phyloP scores from a whole-genome alignment of 805 yeast genomes.

The Groenewaldozyma tartarivorans region DNA sequence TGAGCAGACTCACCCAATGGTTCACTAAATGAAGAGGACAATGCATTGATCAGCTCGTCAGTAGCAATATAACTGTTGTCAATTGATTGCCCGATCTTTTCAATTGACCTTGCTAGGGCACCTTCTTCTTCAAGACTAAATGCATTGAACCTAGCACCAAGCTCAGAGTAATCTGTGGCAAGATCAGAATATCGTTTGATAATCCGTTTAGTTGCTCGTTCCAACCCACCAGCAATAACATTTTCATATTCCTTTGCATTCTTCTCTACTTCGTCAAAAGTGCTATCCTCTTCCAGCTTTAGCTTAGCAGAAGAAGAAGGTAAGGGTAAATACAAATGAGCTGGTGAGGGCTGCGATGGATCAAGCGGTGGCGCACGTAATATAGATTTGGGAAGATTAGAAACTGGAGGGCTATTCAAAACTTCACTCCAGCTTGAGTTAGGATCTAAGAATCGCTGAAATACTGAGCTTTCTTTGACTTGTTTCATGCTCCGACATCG shows the following conservation, averaged over 20 bases:
- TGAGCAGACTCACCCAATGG: constrained; percentile 67
- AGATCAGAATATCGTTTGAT: constrained; percentile 48
- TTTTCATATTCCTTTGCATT: constrained; percentile 38
- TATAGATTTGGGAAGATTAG: constrained; percentile 42
- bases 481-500: constrained; percentile 54
- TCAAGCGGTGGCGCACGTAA: constrained; percentile 53
- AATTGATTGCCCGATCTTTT: constrained; percentile 76
- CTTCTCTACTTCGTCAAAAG: constrained; percentile 34
- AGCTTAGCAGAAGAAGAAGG: constrained; percentile 38
- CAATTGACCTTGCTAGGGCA: constrained; percentile 47
- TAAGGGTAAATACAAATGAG: constrained; percentile 54
- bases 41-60: constrained; percentile 40
- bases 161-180: constrained; percentile 57
- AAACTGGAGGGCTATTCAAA: constrained; percentile 44
- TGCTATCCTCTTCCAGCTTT: constrained; percentile 29
- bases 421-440: constrained; percentile 78
- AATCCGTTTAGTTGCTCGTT: constrained; percentile 47
- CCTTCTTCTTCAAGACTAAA: constrained; percentile 42
- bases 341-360: constrained; percentile 46
- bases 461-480: constrained; percentile 51
- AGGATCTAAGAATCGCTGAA: constrained; percentile 76
- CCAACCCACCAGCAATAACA: constrained; percentile 40
- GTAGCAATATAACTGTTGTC: constrained; percentile 52
- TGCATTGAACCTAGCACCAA: constrained; percentile 64
- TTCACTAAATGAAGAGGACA: constrained; percentile 53